Evolutionary conservation across 306 rosid genomes (phyloP), one percentile per base, ranked within the genome.

Genomic region (Ochetophila trinervis): DNA sequence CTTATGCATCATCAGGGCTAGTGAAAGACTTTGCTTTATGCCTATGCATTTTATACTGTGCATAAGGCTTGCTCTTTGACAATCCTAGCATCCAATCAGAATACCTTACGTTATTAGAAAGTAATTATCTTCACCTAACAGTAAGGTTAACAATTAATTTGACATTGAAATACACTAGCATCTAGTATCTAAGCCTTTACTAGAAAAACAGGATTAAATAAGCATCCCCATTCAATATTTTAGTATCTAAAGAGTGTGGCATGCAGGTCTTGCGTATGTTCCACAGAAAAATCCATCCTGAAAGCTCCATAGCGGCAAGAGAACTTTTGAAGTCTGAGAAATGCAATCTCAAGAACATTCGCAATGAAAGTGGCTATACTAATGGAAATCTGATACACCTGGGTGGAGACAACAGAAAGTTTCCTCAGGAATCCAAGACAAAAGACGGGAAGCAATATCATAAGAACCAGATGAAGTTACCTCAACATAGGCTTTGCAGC

Each of bases 201-300:
- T 42, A 54, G 63, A 65, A 22, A 4, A 59, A 63, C 57, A 49
- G 45, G 27, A 45, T 62, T 61, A 64, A 18, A 32, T 44, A 45
- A 53, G 59, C 9, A 44, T 50, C 34, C 50, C 18, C 21, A 50
- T 53, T 40, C 42, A 35, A 70, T 11, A 45, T 74, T 61, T 57
- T 73, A 42, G 68, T 70, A 57, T 63, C 21, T 50, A 77, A 57
- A 53, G 53, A 69, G 50, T 52, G 57, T 67, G 66, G 36, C 70
- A 72, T 74, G 83, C 93, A 90, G 97, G 85, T 86, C 69, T 76
- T 88, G 40, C 85, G 77, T 48, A 75, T 77, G 72, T 78, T 93
- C 66, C 85, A 90, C 63, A 86, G 78, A 76, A 90, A 82, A 87
- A 73, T 87, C 53, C 81, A 90, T 74, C 95, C 94, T 17, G 96